Base-by-base conservation (phyloP, 441 rosid species). In the Omphalea diandra region DNA sequence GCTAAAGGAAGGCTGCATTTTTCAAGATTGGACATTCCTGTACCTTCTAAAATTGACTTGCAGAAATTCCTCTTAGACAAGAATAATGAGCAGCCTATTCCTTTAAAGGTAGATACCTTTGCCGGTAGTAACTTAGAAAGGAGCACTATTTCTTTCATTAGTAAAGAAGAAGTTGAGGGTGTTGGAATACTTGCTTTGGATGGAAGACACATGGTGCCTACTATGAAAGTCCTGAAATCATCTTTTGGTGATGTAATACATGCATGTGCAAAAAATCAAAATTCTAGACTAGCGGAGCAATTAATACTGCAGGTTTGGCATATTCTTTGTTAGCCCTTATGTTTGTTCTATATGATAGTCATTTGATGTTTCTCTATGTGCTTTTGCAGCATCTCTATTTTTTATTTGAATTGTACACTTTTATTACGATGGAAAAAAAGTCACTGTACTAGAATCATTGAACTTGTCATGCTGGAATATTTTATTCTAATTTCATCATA, bases 251-350 rank as follows among this genome's bases (percentile, higher is more conserved):
- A 85, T 76, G 85, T 90, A 58, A 83, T 94, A 43, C 74, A 75
- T 32, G 88, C 83, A 33, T 94, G 98, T 83, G 97, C 86, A 50
- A 80, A 66, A 73, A 74, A 83, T 74, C 73, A 74, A 72, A 79
- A 87, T 75, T 67, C 77, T 76, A 78, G 60, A 73, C 79, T 94
- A 64, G 98, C 95, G 4, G 85, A 91, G 76, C 81, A 83, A 79
- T 84, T 94, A 73, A 80, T 90, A 83, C 58, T 77, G 55, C 98
- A 88, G 97, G 98, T 90, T 24, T 72, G 74, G 70, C 38, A n/a
- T 41, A n/a, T 56, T 18, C 52, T 17, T 53, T 31, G 40, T 33
- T 33, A 11, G 20, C 11, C 11, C 40, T 72, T 69, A 32, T 53
- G 49, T 15, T 73, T 55, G 1, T 60, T 56, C 26, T 57, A 35